Base-by-base conservation (phyloP, 305 asterid species). In the Striga hermonthica region DNA sequence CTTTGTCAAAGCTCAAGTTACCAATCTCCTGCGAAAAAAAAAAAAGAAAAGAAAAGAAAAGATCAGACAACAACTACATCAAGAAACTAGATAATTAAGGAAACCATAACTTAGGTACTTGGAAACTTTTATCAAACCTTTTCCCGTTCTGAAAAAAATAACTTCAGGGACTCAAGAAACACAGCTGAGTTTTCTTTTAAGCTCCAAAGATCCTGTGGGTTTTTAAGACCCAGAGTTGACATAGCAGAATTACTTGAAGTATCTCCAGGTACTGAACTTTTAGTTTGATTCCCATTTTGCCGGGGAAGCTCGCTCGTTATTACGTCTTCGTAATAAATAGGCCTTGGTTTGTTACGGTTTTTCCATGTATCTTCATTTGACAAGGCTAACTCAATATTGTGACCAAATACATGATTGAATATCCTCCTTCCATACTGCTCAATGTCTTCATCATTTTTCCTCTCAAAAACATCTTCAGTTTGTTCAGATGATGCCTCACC, bases 171-270 rank as follows among this genome's bases (percentile, higher is more conserved):
- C 85, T 84, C 96, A 0, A 94, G 86, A 81, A 94, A 88, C 58
- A 94, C 82, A 70, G 75, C 78, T 5, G 99, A 74, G 76, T 89
- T 94, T 81, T 94, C 98, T 69, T 78, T 82, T 39, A 94, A 81
- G 86, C 98, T 77, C 98, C 98, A 94, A 53, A 83, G 67, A 74
- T 88, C 99, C 81, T 94, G 99, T 45, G 93, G 97, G 66, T 85
- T 94, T 80, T 84, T 94, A 69, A 94, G 80, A 62, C 98, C 90
- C 35, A 91, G 75, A 63, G 86, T 73, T 52, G 89, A 60, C 98
- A 91, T 94, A 56, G 95, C 97, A 76, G 98, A 94, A 10, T 80
- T 74, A 28, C 90, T 72, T 22, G 74, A 72, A 45, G 77, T 70
- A 80, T 85, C 91, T 48, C 66, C 81, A 58, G 72, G 43, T 13